Evolutionary conservation across 805 yeast species (phyloP).

Genomic region (Ogataea nitratoaversa): DNA sequence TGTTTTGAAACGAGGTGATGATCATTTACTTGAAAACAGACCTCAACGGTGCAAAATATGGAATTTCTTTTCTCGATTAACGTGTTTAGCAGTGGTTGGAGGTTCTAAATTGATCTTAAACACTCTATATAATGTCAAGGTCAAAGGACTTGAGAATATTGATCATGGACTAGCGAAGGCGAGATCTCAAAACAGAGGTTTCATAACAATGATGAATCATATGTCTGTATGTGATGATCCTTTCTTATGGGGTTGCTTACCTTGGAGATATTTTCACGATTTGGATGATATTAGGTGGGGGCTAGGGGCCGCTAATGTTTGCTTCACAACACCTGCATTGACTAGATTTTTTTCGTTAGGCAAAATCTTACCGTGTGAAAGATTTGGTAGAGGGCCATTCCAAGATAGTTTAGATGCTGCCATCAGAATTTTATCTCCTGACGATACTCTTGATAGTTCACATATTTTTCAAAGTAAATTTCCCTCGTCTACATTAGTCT

Average conservation of each 20-base stretch:
- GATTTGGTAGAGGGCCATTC: conserved; percentile 92
- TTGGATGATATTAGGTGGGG: conserved; percentile 85
- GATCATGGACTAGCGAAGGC: conserved; percentile 63
- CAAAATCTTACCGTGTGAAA: conserved; percentile 76
- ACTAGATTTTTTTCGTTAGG: conserved; percentile 78
- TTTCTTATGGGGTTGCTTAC: conserved; percentile 79
- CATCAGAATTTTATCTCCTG: conserved; percentile 72
- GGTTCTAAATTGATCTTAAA: conserved; percentile 59
- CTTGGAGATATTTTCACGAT: conserved; percentile 59
- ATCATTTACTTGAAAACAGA: conserved; percentile 45
- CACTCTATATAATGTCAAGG: conserved; percentile 57
- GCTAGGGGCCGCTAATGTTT: conserved; percentile 86
- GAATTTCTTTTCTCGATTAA: conserved; percentile 64
- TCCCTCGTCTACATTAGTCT: background rate
- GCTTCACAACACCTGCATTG: conserved; percentile 56
- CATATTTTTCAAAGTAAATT: conserved; percentile 23
- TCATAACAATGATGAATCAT: conserved; percentile 87
- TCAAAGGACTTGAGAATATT: conserved; percentile 59
- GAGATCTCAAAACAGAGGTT: conserved; percentile 62
- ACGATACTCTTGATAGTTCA: conserved; percentile 54
- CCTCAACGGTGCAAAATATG: conserved; percentile 59
- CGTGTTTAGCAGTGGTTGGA: conserved; percentile 63
- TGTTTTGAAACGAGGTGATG: conserved; percentile 71
- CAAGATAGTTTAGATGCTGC: conserved; percentile 89
- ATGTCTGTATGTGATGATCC: conserved; percentile 95